A percentile compares a stretch with the other conserved stretches of the same genome.
phyloP scores from a whole-genome alignment of 2,329 filamentous ascomycete genomes.

The Colletotrichum musae region DNA sequence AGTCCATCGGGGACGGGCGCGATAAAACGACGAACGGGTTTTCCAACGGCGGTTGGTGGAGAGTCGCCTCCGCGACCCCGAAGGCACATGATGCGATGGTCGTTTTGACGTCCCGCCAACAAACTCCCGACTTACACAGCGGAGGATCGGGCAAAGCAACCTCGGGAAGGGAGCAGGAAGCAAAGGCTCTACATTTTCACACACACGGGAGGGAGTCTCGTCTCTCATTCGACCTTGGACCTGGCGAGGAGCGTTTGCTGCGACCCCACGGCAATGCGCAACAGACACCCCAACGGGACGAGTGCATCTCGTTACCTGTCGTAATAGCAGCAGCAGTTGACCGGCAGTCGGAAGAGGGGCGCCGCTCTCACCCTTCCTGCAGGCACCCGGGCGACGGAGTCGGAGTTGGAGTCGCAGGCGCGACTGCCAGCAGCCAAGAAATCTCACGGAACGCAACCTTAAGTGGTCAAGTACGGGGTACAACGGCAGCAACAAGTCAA shows the following conservation, averaged over 20 bases:
- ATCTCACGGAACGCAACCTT: conserved; percentile 11
- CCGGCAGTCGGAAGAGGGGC: not conserved
- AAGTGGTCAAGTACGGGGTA: conserved; percentile 1
- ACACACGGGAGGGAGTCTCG: not conserved
- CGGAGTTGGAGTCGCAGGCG: too few species aligned
- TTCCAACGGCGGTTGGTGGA: too few species aligned
- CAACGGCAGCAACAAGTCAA: too few species aligned
- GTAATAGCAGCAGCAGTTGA: not conserved
- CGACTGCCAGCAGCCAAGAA: not conserved
- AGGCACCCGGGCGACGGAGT: not conserved
- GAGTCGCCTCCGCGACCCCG: too few species aligned
- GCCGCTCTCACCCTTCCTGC: not conserved
- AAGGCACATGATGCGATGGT: too few species aligned
- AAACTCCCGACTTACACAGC: too few species aligned
- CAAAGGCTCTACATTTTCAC: not conserved
- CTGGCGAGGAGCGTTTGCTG: conserved; percentile 10
- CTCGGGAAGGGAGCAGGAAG: too few species aligned
- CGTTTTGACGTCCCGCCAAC: too few species aligned
- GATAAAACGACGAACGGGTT: too few species aligned
- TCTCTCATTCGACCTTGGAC: conserved; percentile 4
- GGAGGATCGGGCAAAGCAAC: too few species aligned
- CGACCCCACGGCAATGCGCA: conserved; percentile 9
- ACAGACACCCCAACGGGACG: too few species aligned
- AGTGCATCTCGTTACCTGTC: too few species aligned
- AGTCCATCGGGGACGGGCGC: not conserved